Evolutionary conservation across 805 yeast species (phyloP).

Genomic region (Schizosaccharomyces octosporus): DNA sequence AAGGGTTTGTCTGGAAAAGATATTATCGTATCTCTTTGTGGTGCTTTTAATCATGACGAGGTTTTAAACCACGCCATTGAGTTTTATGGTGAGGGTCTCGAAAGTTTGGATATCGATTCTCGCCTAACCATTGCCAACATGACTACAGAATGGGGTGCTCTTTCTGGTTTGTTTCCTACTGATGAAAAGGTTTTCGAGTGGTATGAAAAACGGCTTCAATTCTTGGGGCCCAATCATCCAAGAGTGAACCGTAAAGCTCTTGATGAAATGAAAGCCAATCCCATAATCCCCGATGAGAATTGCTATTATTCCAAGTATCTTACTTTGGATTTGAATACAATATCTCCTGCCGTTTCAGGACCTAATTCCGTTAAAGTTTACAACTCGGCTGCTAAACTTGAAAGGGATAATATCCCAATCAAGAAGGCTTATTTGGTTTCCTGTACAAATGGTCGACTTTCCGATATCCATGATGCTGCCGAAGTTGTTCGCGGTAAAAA

Average conservation of each 20-base stretch:
- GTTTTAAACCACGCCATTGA: constrained; percentile 79
- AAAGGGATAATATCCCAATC: constrained; percentile 47
- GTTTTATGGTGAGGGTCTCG: constrained; percentile 63
- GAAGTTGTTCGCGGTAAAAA: constrained; percentile 57
- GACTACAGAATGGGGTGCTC: constrained; percentile 98
- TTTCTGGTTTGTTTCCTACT: constrained; percentile 92
- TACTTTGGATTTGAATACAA: constrained; percentile 49
- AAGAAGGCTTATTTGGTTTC: constrained; percentile 94
- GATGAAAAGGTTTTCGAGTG: constrained; percentile 55
- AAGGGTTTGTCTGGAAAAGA: constrained; percentile 86
- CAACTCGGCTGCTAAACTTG: constrained; percentile 48
- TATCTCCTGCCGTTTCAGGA: constrained; percentile 79
- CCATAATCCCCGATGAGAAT: constrained; percentile 35
- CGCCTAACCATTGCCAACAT: constrained; percentile 83
- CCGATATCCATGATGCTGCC: constrained; percentile 89
- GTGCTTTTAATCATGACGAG: constrained; percentile 71
- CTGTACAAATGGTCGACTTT: constrained; percentile 82
- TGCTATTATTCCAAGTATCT: constrained; percentile 77
- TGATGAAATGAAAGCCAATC: constrained; percentile 5
- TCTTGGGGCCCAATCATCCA: constrained; percentile 38
- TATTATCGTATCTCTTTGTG: constrained; percentile 88
- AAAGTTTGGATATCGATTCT: constrained; percentile 48
- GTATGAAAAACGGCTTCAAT: constrained; percentile 39
- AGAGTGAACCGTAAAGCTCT: constrained; percentile 47
- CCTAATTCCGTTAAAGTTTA: constrained; percentile 93